phyloP scores from a whole-genome alignment of 495 filamentous ascomycete genomes.

The Aspergillus heteromorphus region DNA sequence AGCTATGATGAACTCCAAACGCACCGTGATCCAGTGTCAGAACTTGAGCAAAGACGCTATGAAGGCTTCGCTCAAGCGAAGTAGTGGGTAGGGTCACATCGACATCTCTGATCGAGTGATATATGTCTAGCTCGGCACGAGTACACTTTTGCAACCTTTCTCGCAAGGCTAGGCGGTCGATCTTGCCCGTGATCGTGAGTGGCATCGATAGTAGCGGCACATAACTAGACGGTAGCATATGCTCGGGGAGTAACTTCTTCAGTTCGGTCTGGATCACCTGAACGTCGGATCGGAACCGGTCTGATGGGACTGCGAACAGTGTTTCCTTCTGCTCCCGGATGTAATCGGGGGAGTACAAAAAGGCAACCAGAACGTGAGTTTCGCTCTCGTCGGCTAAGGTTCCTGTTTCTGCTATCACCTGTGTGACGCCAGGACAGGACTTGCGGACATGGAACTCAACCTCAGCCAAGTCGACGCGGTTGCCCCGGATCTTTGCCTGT shows the following conservation, averaged over 20 bases:
- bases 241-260: background rate
- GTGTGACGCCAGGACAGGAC: background rate
- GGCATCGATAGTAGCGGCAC: background rate
- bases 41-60: conserved; percentile 25
- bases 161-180: background rate
- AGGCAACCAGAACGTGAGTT: background rate
- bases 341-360: background rate
- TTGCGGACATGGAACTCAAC: background rate
- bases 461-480: background rate
- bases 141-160: background rate
- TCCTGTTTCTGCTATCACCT: background rate
- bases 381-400: background rate
- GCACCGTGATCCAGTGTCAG: conserved; percentile 14
- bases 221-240: background rate
- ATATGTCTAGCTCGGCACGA: background rate
- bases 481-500: background rate
- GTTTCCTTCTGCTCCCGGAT: no score
- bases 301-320: no score
- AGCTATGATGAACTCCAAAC: conserved; percentile 31
- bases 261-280: background rate
- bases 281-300: background rate
- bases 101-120: no score
- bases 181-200: background rate
- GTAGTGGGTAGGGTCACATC: background rate
- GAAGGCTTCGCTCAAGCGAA: conserved; percentile 11